phyloP scores from a whole-genome alignment of 2,329 filamentous ascomycete species.

The Pezicula neosporulosa region DNA sequence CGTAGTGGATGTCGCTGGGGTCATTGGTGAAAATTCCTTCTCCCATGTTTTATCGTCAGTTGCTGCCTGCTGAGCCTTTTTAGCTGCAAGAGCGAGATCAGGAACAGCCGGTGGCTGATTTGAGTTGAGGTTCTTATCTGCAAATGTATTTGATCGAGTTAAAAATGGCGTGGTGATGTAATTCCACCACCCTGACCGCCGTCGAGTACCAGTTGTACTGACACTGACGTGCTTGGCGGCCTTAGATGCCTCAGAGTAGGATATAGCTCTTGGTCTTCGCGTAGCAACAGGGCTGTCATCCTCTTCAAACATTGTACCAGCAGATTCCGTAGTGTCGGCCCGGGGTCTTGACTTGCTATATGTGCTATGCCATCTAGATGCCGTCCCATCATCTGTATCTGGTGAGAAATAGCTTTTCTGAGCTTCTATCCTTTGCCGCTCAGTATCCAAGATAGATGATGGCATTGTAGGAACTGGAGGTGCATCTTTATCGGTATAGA shows the following conservation, averaged over 20 bases:
- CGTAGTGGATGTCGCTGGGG: constrained; percentile 23
- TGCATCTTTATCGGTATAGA: constrained; percentile 30
- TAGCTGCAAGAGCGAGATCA: constrained; percentile 29
- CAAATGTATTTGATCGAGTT: constrained; percentile 30
- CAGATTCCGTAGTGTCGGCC: constrained; percentile 24
- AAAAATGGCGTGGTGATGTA: constrained; percentile 68
- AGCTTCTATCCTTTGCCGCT: constrained; percentile 19
- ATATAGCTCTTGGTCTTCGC: constrained; percentile 35
- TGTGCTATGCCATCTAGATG: constrained; percentile 17
- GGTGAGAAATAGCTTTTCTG: constrained; percentile 27
- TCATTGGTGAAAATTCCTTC: constrained; percentile 28
- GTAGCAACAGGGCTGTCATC: constrained; percentile 47
- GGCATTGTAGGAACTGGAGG: constrained; percentile 61
- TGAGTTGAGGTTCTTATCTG: constrained; percentile 12
- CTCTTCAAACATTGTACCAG: constrained; percentile 68
- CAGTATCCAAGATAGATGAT: constrained; percentile 27
- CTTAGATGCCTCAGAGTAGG: constrained; percentile 16
- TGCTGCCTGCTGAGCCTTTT: constrained; percentile 18
- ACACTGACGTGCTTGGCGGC: constrained; percentile 18
- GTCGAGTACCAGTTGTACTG: constrained; percentile 29
- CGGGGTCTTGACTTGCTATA: constrained; percentile 14
- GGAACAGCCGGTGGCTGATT: constrained; percentile 24
- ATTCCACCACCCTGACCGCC: constrained; percentile 75
- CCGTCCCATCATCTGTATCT: constrained; percentile 24
- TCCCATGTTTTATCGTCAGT: constrained; percentile 25